Conservation (phyloP, 2,329 filamentous ascomycete genomes). For the Mycocentrospora acerina region DNA sequence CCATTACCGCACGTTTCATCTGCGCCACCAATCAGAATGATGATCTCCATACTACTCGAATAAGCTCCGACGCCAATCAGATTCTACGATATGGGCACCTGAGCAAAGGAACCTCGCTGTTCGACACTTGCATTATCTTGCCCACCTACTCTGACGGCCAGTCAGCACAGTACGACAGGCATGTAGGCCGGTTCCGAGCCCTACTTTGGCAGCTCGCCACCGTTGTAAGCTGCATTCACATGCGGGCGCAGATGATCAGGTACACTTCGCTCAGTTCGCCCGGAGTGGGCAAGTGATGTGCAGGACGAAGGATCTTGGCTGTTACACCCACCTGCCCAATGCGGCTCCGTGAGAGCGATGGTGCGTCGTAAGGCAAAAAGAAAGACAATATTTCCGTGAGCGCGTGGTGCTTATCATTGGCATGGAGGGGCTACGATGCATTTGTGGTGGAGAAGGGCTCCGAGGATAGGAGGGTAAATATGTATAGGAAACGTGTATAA, state of each 20-base stretch:
- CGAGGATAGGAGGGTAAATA: not conserved
- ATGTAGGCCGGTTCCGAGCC: constrained; percentile 31
- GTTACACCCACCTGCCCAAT: constrained; percentile 27
- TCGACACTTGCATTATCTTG: constrained; percentile 22
- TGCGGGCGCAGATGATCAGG: constrained; percentile 20
- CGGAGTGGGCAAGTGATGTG: constrained; percentile 17
- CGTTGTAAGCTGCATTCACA: constrained; percentile 3
- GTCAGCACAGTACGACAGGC: constrained; percentile 16
- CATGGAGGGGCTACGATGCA: constrained; percentile 7
- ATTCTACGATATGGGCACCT: constrained; percentile 32
- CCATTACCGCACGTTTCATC: constrained; percentile 13
- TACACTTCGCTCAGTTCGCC: constrained; percentile 16
- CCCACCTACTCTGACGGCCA: constrained; percentile 8
- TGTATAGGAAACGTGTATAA: constrained; percentile 16
- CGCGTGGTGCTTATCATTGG: constrained; percentile 36
- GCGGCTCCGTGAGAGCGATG: constrained; percentile 19
- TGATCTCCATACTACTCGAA: constrained; percentile 17
- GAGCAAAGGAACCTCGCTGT: constrained; percentile 10
- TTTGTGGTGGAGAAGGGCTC: constrained; percentile 1
- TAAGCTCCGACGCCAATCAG: constrained; percentile 26
- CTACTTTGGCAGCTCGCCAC: constrained; percentile 29
- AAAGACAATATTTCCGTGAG: constrained; percentile 7
- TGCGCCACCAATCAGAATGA: constrained; percentile 26
- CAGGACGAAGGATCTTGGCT: constrained; percentile 20
- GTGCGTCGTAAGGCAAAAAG: constrained; percentile 15